Evolutionary conservation across 305 asterid genomes (phyloP).

Genomic region (Fraxinus floribunda): DNA sequence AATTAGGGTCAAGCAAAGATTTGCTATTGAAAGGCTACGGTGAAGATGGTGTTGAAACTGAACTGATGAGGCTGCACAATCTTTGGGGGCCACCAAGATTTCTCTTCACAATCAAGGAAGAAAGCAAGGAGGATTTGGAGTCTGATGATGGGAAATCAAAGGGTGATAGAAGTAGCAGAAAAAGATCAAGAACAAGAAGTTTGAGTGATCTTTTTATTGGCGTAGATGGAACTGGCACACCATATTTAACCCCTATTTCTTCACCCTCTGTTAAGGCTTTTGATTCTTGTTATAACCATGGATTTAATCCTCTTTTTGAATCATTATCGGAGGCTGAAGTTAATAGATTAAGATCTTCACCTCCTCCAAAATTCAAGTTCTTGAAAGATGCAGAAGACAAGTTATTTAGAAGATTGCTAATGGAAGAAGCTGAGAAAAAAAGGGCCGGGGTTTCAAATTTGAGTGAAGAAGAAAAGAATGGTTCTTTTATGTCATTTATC

Average conservation of each 20-base stretch:
- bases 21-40: conserved; percentile 33
- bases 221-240: conserved; percentile 35
- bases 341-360: conserved; percentile 65
- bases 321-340: conserved; percentile 53
- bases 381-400: conserved; percentile 93
- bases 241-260: conserved; percentile 55
- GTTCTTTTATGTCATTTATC: conserved; percentile 26
- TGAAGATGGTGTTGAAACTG: conserved; percentile 65
- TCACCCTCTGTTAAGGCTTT: conserved; percentile 53
- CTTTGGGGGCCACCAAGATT: conserved; percentile 87
- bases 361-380: conserved; percentile 91
- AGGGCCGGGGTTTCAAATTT: conserved; percentile 1
- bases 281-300: conserved; percentile 49
- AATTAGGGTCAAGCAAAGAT: conserved; percentile 41
- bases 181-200: conserved; percentile 67
- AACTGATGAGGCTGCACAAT: conserved; percentile 74
- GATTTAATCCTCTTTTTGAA: conserved; percentile 75
- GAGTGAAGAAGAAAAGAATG: conserved; percentile 27
- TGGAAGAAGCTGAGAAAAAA: conserved; percentile 49
- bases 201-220: conserved; percentile 60
- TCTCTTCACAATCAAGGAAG: conserved; percentile 84
- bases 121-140: conserved; percentile 85
- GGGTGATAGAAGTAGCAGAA: conserved; percentile 51
- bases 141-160: conserved; percentile 70
- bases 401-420: conserved; percentile 49